Evolutionary conservation across 1,284 basidiomycete species (phyloP).

Genomic region (Pyrrhoderma lamaoense): DNA sequence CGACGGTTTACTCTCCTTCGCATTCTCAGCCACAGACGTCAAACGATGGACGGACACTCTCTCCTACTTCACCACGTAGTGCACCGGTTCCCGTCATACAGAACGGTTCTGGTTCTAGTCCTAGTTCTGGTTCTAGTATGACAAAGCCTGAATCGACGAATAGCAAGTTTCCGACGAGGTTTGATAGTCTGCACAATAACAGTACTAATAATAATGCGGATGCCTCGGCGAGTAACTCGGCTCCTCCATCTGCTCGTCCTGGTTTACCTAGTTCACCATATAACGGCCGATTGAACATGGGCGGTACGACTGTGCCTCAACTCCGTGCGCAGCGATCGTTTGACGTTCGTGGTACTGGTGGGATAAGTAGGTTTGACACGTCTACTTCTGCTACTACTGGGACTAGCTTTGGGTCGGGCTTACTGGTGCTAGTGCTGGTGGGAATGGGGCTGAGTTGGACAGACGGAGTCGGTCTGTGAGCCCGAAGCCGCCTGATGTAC

Average conservation of each 20-base stretch:
- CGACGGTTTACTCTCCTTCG: conserved; percentile 13
- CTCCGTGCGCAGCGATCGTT: conserved; percentile 14
- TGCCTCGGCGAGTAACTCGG: neutral
- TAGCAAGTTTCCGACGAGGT: conserved; percentile 10
- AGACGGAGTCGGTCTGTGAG: conserved; percentile 17
- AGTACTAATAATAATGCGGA: too few species aligned
- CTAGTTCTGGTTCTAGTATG: too few species aligned
- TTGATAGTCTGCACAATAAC: conserved; percentile 11
- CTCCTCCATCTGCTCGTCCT: neutral
- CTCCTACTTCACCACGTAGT: conserved; percentile 6
- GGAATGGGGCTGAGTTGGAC: neutral
- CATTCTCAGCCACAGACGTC: conserved; percentile 5
- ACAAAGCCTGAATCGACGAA: too few species aligned
- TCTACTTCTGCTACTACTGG: too few species aligned
- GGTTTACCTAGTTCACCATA: conserved; percentile 12
- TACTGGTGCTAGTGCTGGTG: neutral
- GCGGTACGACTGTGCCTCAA: neutral
- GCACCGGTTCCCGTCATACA: too few species aligned
- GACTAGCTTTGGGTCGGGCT: too few species aligned
- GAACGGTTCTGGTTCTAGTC: too few species aligned
- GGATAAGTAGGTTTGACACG: too few species aligned
- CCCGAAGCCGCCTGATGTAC: conserved; percentile 42
- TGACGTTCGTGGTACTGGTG: conserved; percentile 9
- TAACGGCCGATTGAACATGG: conserved; percentile 9
- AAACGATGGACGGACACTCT: neutral